Conservation (phyloP, 495 filamentous ascomycete genomes). For the Entonaema liquescens region DNA sequence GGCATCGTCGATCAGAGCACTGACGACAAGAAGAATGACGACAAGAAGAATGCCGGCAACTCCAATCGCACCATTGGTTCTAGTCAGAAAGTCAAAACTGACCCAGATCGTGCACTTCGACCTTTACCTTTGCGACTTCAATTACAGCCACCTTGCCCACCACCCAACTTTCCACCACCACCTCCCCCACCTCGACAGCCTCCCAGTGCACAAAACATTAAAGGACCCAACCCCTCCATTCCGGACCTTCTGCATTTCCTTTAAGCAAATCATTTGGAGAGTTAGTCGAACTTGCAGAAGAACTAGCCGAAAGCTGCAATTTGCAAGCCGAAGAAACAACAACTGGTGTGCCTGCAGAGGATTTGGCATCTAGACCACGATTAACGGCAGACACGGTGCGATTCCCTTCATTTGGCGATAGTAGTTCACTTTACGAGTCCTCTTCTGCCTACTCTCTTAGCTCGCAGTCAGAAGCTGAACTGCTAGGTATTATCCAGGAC, state of each 20-base stretch:
- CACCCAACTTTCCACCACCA: constrained; percentile 7
- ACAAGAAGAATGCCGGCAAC: background rate
- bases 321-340: background rate
- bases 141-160: constrained; percentile 1
- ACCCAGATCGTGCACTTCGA: background rate
- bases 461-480: background rate
- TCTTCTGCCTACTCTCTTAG: constrained; percentile 4
- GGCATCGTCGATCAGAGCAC: background rate
- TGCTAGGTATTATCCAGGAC: background rate
- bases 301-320: background rate
- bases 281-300: background rate
- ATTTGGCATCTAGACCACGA: background rate
- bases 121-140: background rate
- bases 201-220: background rate
- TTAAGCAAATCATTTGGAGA: background rate
- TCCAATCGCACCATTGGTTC: background rate
- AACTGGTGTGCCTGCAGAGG: no score
- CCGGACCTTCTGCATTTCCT: background rate
- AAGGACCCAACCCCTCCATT: background rate
- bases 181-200: background rate
- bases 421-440: background rate
- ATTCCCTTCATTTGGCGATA: constrained; percentile 4
- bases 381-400: background rate
- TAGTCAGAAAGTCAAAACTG: background rate
- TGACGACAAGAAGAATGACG: background rate